These are phyloP conservation scores for Buxus sempervirens DNA, from an alignment of 164 flowering plant genomes.

Conservation along the genomic window DNA sequence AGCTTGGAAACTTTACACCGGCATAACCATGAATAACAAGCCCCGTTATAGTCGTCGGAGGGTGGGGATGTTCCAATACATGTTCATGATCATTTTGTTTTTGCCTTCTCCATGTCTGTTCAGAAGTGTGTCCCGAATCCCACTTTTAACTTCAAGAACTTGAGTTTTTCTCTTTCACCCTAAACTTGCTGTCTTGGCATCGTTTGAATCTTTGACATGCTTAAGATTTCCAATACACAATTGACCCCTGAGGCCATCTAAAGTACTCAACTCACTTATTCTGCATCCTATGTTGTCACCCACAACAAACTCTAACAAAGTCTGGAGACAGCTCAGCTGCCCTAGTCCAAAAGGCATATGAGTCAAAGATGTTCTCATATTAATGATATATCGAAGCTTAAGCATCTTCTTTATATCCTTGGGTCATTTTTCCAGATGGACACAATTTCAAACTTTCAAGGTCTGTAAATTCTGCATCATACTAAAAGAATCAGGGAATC, in stretches of 20 bases:
- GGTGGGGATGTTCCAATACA: constrained; percentile 19
- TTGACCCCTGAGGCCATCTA: constrained; percentile 3
- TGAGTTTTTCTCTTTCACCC: neutral
- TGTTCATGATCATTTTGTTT: neutral
- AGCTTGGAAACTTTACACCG: constrained; percentile 21
- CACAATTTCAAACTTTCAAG: neutral
- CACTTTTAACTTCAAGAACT: neutral
- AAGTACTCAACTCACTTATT: neutral
- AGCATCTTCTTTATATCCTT: constrained; percentile 4
- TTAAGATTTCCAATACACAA: constrained; percentile 2
- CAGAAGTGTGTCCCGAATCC: neutral
- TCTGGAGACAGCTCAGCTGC: constrained; percentile 7
- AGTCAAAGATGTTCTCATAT: too few relatives aligned
- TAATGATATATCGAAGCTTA: constrained; percentile 1
- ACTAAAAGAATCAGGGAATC: constrained; percentile 9
- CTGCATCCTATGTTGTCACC: neutral
- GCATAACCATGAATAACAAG: constrained; percentile 14
- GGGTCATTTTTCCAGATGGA: constrained; percentile 3
- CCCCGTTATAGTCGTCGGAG: constrained; percentile 18
- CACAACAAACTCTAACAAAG: neutral
- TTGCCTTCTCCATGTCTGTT: neutral
- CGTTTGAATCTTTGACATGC: neutral
- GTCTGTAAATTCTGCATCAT: constrained; percentile 13
- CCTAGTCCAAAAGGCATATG: neutral
- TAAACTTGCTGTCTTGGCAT: constrained; percentile 3